phyloP scores from a whole-genome alignment of 2,329 filamentous ascomycete species.

The Fusarium sp. region DNA sequence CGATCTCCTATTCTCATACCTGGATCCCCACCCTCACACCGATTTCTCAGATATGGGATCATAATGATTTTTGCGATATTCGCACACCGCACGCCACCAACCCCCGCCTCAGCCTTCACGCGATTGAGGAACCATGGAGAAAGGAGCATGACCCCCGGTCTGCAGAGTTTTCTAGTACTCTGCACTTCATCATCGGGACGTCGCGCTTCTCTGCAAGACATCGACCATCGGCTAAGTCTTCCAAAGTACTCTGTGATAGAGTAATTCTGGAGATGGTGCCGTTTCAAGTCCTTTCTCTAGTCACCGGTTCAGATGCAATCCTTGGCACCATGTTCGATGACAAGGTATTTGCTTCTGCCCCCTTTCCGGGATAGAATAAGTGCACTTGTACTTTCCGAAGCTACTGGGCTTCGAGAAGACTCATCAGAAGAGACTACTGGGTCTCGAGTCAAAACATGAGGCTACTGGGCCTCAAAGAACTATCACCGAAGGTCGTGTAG shows the following conservation, averaged over 20 bases:
- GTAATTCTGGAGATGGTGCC: conserved; percentile 1
- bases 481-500: conserved; percentile 15
- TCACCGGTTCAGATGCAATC: conserved; percentile 9
- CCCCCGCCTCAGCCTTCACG: not conserved
- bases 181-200: not conserved
- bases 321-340: not conserved
- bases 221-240: not conserved
- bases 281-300: conserved; percentile 15
- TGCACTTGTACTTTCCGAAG: conserved; percentile 25
- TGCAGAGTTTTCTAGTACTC: not conserved
- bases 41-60: conserved; percentile 31
- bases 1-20: conserved; percentile 18
- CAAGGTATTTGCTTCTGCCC: conserved; percentile 5
- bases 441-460: conserved; percentile 22
- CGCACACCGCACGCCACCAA: conserved; percentile 1
- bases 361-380: conserved; percentile 12
- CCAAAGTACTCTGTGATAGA: conserved; percentile 3
- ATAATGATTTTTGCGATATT: conserved; percentile 22
- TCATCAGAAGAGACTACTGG: conserved; percentile 24
- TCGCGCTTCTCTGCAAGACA: conserved; percentile 12
- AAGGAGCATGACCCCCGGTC: not conserved
- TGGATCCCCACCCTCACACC: conserved; percentile 4
- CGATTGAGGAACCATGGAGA: not conserved
- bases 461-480: conserved; percentile 21
- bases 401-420: conserved; percentile 36